phyloP scores from a whole-genome alignment of 129 eudicot species.

The sunflower (Helianthus annuus) region HanXRQr2.0-SUNRISE NC_035440.2:82381099-82381598 shows the following conservation, averaged over 20 bases:
- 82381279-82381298: constrained; percentile 61
- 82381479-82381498: constrained; percentile 21
- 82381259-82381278: constrained; percentile 21
- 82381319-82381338: constrained; percentile 6
- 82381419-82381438: neutral
- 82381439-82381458: constrained; percentile 24
- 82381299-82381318: neutral
- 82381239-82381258: constrained; percentile 30
- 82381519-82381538: constrained; percentile 33
- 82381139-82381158: too few species aligned
- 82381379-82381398: constrained; percentile 17
- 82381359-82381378: constrained; percentile 15
- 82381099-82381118: too few species aligned
- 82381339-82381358: constrained; percentile 10
- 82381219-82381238: constrained; percentile 20
- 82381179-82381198: too few species aligned
- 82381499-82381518: constrained; percentile 27
- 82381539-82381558: constrained; percentile 21
- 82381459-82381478: constrained; percentile 1
- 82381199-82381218: too few species aligned
- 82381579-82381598: too few species aligned
- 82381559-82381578: too few species aligned
- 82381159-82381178: too few species aligned
- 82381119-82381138: too few species aligned
- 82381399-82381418: constrained; percentile 33